A percentile compares a stretch with the other conserved stretches of the same genome.
Conservation (phyloP, 1,284 basidiomycete genomes). For the Rhodotorula sp. region DNA sequence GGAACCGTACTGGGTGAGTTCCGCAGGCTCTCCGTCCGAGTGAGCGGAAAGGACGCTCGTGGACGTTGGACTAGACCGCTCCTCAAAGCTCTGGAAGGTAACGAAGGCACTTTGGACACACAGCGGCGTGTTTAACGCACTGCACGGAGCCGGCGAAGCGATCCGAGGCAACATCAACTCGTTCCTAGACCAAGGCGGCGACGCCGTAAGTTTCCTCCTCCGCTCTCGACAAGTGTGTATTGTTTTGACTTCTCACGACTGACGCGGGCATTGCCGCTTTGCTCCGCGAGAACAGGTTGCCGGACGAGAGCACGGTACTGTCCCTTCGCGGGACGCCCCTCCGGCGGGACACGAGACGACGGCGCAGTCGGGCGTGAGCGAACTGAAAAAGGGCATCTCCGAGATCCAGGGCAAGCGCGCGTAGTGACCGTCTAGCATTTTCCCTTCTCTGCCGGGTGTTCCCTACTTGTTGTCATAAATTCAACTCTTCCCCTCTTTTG, state of each 20-base stretch:
- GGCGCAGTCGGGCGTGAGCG: conserved; percentile 22
- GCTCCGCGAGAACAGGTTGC: conserved; percentile 8
- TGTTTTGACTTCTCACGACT: too few relatives aligned
- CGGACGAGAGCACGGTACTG: conserved; percentile 27
- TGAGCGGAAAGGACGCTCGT: too few relatives aligned
- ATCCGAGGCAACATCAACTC: conserved; percentile 29
- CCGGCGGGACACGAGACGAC: background rate
- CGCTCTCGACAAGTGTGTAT: too few relatives aligned
- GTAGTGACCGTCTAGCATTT: background rate
- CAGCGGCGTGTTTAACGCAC: conserved; percentile 18
- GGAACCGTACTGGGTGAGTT: background rate
- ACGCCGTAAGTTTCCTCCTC: conserved; percentile 14
- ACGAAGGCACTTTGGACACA: background rate
- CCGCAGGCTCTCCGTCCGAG: too few relatives aligned
- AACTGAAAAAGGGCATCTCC: conserved; percentile 18
- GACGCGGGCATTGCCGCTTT: background rate
- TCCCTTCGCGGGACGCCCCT: conserved; percentile 4
- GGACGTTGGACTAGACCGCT: too few relatives aligned
- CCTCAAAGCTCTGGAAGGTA: too few relatives aligned
- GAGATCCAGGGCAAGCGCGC: conserved; percentile 4
- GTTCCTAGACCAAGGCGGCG: conserved; percentile 20
- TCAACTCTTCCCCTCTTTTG: background rate
- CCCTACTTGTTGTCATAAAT: background rate
- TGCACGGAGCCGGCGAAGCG: conserved; percentile 33
- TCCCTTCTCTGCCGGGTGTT: background rate